Evolutionary conservation across 176 grass and related monocot species (phyloP).

Genomic region (Leersia perrieri): DNA sequence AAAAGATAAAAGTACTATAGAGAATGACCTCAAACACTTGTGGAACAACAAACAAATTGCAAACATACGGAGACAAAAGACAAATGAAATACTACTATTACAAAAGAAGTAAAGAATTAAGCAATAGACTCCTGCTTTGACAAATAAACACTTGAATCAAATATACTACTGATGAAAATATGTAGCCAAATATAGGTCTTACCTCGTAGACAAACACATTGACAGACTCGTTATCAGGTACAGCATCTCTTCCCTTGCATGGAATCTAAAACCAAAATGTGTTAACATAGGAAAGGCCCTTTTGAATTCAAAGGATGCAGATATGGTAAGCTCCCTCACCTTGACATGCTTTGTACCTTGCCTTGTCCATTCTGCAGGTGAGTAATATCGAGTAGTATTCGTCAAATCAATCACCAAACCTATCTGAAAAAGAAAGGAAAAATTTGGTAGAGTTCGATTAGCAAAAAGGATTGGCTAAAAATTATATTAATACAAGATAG

Average conservation of each 20-base stretch:
- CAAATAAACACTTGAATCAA: conserved; percentile 1
- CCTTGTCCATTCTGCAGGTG: conserved; percentile 71
- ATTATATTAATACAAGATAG: not conserved
- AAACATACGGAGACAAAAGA: not conserved
- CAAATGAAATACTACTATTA: conserved; percentile 4
- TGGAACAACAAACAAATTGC: not conserved
- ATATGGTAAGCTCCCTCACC: conserved; percentile 52
- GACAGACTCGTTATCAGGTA: conserved; percentile 92
- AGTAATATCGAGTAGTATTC: conserved; percentile 90
- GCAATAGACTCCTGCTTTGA: not conserved
- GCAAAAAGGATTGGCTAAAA: conserved; percentile 1
- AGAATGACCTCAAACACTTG: not conserved
- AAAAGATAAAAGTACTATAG: not conserved
- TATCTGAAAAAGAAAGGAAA: conserved; percentile 51
- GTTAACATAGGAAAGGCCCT: conserved; percentile 15
- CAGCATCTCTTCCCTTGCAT: conserved; percentile 90
- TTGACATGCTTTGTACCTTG: conserved; percentile 93
- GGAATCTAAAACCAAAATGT: conserved; percentile 59
- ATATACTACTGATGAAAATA: not conserved
- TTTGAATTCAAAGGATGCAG: conserved; percentile 7
- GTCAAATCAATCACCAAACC: conserved; percentile 99
- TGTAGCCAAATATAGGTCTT: conserved; percentile 24
- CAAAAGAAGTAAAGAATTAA: not conserved
- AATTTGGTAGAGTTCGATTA: not conserved
- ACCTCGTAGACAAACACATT: conserved; percentile 86